Evolutionary conservation across 1,284 basidiomycete genomes (phyloP), one percentile per base, ranked within the genome.

Genomic region (Ganoderma leucocontextum): DNA sequence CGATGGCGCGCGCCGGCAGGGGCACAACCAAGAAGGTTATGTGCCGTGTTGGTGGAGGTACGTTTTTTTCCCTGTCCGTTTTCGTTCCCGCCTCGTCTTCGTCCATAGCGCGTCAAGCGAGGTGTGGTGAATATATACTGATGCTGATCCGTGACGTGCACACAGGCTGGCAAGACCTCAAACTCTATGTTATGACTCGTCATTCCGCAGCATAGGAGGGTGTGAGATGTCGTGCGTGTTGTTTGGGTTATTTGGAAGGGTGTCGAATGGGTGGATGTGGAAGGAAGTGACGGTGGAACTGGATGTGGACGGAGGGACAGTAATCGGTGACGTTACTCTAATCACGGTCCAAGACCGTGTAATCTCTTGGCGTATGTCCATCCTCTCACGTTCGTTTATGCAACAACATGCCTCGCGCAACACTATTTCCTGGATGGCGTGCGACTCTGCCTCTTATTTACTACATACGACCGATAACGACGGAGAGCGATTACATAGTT

Each of bases 121-220:
- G 49, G 19, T 39, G 47, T 25, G 47, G 13, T 64, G 47, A 47
- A 59, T 62, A 47, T 22, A 12, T 36, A 35, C 36, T 38, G 60
- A 41, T 63, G 42, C 61, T 72, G 57, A 67, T 52, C 35, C 35
- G 39, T 15, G 22, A 53, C 55, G 38, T 70, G 63, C 7, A 29
- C 7, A 29, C 79, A 91, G 94, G 94, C 52, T 96, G 94, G 95
- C 93, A 95, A 77, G 94, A 95, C 80, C 83, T 96, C 70, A 89
- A 89, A 75, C 81, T 92, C 73, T 95, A 94, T 80, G 87, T 95
- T 75, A 80, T 92, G 63, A 93, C 90, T 78, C 90, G 92, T 59
- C 80, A 82, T 68, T 81, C 80, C 22, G 81, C 78, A 36, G 70
- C 76, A 64, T 79, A 25, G 38, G 29, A 47, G 35, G 41, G 61